Evolutionary conservation across 2,329 filamentous ascomycete genomes (phyloP).

Genomic region (Penicillium sp.): DNA sequence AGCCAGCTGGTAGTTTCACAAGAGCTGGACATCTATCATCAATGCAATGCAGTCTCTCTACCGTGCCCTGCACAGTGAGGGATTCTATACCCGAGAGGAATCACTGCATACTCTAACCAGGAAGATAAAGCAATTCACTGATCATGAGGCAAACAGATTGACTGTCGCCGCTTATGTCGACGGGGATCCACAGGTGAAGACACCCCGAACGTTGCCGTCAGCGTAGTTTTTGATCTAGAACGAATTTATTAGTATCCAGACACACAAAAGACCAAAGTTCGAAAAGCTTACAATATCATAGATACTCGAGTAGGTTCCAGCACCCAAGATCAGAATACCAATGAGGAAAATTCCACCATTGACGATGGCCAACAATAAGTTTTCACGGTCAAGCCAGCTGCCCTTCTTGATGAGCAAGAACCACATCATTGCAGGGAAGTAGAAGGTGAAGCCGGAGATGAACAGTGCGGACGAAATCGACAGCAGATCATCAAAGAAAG

Average conservation of each 20-base stretch:
- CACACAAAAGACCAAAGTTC: background rate
- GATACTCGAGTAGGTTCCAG: slow-evolving; percentile 9
- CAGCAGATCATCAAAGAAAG: slow-evolving; percentile 9
- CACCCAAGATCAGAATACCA: slow-evolving; percentile 7
- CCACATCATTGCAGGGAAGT: slow-evolving; percentile 12
- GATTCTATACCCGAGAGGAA: background rate
- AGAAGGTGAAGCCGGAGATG: slow-evolving; percentile 11
- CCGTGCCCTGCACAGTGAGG: slow-evolving; percentile 2
- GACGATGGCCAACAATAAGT: slow-evolving; percentile 2
- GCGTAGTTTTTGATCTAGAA: slow-evolving; percentile 62
- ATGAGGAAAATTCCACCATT: slow-evolving; percentile 7
- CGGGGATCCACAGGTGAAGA: slow-evolving; percentile 63
- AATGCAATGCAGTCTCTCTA: slow-evolving; percentile 8
- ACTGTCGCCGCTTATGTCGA: slow-evolving; percentile 2
- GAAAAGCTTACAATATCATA: slow-evolving; percentile 8
- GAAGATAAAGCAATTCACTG: background rate
- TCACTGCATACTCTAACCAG: background rate
- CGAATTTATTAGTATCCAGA: background rate
- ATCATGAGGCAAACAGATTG: background rate
- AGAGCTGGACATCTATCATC: slow-evolving; percentile 4
- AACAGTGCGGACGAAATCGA: slow-evolving; percentile 10
- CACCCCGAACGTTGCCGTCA: slow-evolving; percentile 61
- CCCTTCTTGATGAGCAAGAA: slow-evolving; percentile 10
- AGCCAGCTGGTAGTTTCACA: background rate
- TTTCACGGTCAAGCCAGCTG: slow-evolving; percentile 2